Evolutionary conservation across 108 stramenopile species (phyloP), one percentile per base, ranked within the genome.

Genomic region (Fragilariopsis cylindrus): DNA sequence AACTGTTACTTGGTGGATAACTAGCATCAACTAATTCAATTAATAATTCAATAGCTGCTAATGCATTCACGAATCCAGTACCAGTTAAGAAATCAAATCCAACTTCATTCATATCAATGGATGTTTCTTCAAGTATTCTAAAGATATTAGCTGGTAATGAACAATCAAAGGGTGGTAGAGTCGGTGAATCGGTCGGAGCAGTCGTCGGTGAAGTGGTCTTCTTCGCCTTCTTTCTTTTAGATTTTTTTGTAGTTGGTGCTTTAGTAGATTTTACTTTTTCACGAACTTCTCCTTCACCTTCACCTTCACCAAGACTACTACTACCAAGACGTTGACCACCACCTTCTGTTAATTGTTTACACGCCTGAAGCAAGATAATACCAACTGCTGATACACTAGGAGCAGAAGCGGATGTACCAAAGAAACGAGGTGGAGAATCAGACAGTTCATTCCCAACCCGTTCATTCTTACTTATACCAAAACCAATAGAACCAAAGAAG

Each of bases 351-450:
- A 30, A 30, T 30, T 30, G 30, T 30, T 30, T 30, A 30, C 30
- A 30, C 2, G 49, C 19, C 42, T 80, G 57, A 15, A 74, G 42
- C 44, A 80, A 44, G 40, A 80, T 39, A 49, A 48, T 56, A 15
- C 73, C 79, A 19, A 80, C 70, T 19, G 79, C 74, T 5, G 79
- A 74, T 15, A 55, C 79, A 52, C 70, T 70, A 30, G 74, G 58
- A 12, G 58, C 74, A 15, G 79, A 50, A 21, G 69, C 74, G 12
- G 71, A 73, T 39, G 74, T 80, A 21, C 77, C 72, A 65, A 54
- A 75, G 49, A 70, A 70, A 5, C 57, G 55, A 62, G 21, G 56
- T 9, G 41, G 46, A 21, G 41, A 30, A 21, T 30, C 16, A 13
- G 44, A 18, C 13, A 45, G 65, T 40, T 30, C 4, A 11, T 30